phyloP scores from a whole-genome alignment of 768 basidiomycete species.

The Termitomyces sp. region DNA sequence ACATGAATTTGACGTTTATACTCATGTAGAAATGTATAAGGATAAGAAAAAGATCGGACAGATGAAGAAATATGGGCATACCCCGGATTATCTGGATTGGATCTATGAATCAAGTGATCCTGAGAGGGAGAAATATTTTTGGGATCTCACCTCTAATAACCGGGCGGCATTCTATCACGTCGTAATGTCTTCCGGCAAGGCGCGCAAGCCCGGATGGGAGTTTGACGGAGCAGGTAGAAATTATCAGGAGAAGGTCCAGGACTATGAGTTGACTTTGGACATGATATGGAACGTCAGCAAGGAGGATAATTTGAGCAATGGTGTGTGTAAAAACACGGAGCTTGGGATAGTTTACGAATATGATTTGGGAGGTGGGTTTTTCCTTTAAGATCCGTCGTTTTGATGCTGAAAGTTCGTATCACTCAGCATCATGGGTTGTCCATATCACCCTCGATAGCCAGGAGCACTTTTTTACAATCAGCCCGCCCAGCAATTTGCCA shows the following conservation, averaged over 20 bases:
- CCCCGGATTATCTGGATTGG: neutral
- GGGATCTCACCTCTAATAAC: neutral
- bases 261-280: conserved; percentile 1
- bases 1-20: neutral
- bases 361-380: conserved; percentile 2
- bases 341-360: conserved; percentile 7
- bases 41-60: neutral
- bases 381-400: neutral
- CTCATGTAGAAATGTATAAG: neutral
- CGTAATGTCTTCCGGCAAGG: neutral
- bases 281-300: conserved; percentile 3
- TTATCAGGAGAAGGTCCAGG: neutral
- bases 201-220: neutral
- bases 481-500: neutral
- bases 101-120: neutral
- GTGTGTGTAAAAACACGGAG: conserved; percentile 5
- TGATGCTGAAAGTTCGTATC: neutral
- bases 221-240: neutral
- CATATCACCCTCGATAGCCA: neutral
- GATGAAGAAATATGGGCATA: conserved; percentile 5
- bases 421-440: neutral
- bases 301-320: neutral
- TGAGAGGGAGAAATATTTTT: neutral
- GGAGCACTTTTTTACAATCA: neutral
- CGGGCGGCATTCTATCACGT: neutral